phyloP scores from a whole-genome alignment of 148 eudicot species.

The Linanthus parryae region DNA sequence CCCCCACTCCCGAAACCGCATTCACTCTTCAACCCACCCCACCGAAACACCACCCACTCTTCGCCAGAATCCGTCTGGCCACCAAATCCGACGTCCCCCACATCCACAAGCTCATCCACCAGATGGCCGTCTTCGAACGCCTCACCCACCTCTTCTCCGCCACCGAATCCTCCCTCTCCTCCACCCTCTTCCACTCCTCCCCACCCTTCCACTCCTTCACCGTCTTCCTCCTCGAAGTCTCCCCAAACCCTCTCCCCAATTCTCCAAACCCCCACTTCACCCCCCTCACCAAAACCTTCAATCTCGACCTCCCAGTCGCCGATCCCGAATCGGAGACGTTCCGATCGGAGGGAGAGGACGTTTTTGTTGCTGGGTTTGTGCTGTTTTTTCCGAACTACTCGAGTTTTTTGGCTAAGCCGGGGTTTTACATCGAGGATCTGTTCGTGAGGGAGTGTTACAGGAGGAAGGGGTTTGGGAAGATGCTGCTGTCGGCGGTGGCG shows the following conservation, averaged over 20 bases:
- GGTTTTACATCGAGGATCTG: constrained; percentile 70
- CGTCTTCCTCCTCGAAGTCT: constrained; percentile 63
- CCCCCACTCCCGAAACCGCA: constrained; percentile 36
- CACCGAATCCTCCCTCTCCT: constrained; percentile 51
- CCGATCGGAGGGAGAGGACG: constrained; percentile 15
- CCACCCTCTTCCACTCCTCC: constrained; percentile 55
- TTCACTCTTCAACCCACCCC: constrained; percentile 24
- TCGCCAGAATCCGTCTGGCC: constrained; percentile 64
- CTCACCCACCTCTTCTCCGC: constrained; percentile 58
- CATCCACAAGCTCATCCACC: constrained; percentile 80
- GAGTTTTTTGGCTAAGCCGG: constrained; percentile 66
- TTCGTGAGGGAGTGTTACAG: constrained; percentile 77
- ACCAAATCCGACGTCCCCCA: constrained; percentile 47
- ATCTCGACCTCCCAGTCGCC: constrained; percentile 19
- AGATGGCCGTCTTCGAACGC: constrained; percentile 68
- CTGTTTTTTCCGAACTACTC: constrained; percentile 79
- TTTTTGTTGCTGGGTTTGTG: constrained; percentile 50
- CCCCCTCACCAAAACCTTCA: constrained; percentile 38
- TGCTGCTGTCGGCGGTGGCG: constrained; percentile 68
- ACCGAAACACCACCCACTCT: constrained; percentile 22
- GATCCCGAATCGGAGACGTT: constrained; percentile 39
- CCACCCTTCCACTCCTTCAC: constrained; percentile 79
- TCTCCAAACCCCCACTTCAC: constrained; percentile 23
- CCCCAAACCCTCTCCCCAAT: constrained; percentile 36
- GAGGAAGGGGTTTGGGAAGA: constrained; percentile 60